phyloP scores from a whole-genome alignment of 2,329 filamentous ascomycete species.

The Triangularia verruculosa region DNA sequence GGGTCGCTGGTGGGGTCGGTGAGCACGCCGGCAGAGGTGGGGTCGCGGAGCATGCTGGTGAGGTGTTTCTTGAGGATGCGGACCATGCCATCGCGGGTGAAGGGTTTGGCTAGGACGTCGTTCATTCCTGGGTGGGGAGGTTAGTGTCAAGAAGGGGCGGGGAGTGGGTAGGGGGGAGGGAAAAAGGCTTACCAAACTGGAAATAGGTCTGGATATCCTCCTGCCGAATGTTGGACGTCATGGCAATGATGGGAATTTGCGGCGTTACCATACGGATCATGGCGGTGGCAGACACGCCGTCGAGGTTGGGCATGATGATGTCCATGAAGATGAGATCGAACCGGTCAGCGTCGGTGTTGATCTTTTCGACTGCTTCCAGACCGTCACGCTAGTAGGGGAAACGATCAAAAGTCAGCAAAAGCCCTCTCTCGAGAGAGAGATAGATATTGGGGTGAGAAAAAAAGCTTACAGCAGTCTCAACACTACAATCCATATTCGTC shows the following conservation, averaged over 20 bases:
- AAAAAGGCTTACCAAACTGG: conserved; percentile 72
- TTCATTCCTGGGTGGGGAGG: conserved; percentile 71
- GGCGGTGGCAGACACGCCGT: conserved; percentile 91
- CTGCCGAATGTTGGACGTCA: conserved; percentile 97
- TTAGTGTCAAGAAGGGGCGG: neutral
- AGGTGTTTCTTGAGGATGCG: conserved; percentile 87
- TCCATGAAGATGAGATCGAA: conserved; percentile 80
- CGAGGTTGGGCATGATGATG: conserved; percentile 95
- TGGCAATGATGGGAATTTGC: conserved; percentile 86
- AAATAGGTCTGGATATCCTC: conserved; percentile 98
- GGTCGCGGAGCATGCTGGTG: conserved; percentile 73
- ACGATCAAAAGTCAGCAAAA: no score
- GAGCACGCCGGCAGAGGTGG: conserved; percentile 34
- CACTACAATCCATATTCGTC: conserved; percentile 61
- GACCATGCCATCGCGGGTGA: conserved; percentile 83
- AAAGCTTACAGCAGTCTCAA: conserved; percentile 67
- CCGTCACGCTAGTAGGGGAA: conserved; percentile 65
- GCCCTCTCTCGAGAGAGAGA: no score
- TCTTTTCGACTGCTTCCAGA: conserved; percentile 84
- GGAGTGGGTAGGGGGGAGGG: neutral
- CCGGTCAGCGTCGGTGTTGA: conserved; percentile 51
- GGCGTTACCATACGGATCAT: conserved; percentile 85
- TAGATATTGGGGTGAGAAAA: no score
- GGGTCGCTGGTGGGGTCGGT: conserved; percentile 11
- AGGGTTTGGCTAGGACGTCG: conserved; percentile 93